Percentiles rank a stretch among this genome's conserved stretches.
Conservation (phyloP, 2,329 filamentous ascomycete species). For the Sphaerulina musiva region DNA sequence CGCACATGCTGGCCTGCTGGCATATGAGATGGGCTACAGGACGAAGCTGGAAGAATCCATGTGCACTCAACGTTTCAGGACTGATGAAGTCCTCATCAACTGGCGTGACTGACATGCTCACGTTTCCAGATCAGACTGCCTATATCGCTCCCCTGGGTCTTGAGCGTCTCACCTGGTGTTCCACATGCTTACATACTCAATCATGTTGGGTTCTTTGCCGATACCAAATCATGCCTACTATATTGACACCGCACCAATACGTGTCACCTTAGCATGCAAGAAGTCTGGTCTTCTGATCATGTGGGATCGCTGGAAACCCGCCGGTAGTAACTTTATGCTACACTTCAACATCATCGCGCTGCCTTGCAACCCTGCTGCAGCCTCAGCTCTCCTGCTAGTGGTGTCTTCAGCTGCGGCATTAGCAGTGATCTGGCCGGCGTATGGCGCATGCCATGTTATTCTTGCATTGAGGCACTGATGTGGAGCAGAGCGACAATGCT, state of each 20-base stretch:
- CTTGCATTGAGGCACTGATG: no score
- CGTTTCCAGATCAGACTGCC: not conserved
- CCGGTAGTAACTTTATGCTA: not conserved
- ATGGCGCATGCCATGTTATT: no score
- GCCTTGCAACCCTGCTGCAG: not conserved
- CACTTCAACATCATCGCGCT: not conserved
- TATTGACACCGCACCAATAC: no score
- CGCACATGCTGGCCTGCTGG: slow-evolving; percentile 85
- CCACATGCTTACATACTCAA: not conserved
- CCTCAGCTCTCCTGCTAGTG: not conserved
- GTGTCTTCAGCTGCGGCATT: not conserved
- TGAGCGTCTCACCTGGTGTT: not conserved
- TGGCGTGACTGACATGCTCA: slow-evolving; percentile 39
- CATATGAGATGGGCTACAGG: slow-evolving; percentile 71
- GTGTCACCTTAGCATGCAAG: no score
- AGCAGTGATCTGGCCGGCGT: not conserved
- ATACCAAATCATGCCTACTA: no score
- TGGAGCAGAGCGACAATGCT: no score
- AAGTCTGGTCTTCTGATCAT: no score
- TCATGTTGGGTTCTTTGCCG: no score
- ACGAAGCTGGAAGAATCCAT: slow-evolving; percentile 74
- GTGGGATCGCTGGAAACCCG: no score
- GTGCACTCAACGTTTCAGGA: slow-evolving; percentile 51
- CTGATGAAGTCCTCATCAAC: slow-evolving; percentile 46
- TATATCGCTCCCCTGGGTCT: not conserved